Evolutionary conservation across 768 basidiomycete genomes (phyloP).

Genomic region (Xerocomellus chrysenteron): DNA sequence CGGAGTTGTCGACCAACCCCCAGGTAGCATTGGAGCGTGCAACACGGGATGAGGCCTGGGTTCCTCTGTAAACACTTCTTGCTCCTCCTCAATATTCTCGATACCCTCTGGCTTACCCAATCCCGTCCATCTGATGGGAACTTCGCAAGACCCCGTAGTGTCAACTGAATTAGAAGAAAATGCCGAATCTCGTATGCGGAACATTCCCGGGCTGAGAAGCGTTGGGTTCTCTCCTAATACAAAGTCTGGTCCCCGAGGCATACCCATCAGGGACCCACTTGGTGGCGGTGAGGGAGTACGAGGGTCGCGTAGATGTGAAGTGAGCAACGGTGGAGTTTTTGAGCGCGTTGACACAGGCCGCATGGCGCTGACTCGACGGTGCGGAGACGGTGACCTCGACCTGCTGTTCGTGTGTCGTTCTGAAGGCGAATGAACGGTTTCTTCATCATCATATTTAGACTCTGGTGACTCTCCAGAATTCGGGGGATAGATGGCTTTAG

Average conservation of each 20-base stretch:
- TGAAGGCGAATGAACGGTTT: constrained; percentile 11
- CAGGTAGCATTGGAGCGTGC: constrained; percentile 45
- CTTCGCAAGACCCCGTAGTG: constrained; percentile 46
- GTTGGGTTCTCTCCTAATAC: constrained; percentile 26
- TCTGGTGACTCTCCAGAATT: constrained; percentile 10
- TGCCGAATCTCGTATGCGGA: constrained; percentile 59
- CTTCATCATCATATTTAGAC: constrained; percentile 18
- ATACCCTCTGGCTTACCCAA: constrained; percentile 38
- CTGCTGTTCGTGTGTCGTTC: constrained; percentile 15
- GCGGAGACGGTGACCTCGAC: constrained; percentile 28
- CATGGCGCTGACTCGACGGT: constrained; percentile 26
- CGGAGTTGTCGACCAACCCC: constrained; percentile 55
- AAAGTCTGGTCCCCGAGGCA: constrained; percentile 22
- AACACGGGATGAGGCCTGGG: constrained; percentile 22
- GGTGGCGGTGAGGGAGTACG: constrained; percentile 22
- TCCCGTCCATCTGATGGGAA: constrained; percentile 66
- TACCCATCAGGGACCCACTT: constrained; percentile 11
- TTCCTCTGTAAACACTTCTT: constrained; percentile 30
- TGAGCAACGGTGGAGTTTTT: constrained; percentile 41
- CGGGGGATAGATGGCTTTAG: constrained; percentile 17
- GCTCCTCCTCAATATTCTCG: constrained; percentile 37
- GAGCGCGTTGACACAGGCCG: constrained; percentile 37
- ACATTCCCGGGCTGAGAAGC: constrained; percentile 57
- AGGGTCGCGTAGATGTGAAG: constrained; percentile 30
- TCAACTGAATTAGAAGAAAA: constrained; percentile 49